These are phyloP conservation scores for Piloderma croceum DNA, from an alignment of 768 basidiomycete species.

Conservation along the genomic window DNA sequence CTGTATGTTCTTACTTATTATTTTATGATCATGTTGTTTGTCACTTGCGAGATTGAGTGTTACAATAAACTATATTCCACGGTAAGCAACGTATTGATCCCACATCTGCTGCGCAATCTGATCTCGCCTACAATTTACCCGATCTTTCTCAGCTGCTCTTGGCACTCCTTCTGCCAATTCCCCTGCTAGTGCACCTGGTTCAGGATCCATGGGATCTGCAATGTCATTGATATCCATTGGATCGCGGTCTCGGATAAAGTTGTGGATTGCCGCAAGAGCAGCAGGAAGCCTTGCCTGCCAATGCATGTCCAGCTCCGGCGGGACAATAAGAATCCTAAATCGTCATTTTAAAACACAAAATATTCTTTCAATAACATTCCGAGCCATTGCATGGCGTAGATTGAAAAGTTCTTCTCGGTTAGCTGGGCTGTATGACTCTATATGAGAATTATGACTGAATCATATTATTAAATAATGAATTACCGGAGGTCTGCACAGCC, in stretches of 20 bases:
- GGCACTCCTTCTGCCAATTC: too few relatives aligned
- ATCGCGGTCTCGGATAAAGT: conserved; percentile 21
- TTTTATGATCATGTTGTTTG: too few relatives aligned
- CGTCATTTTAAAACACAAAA: conserved; percentile 33
- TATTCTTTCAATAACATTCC: conserved; percentile 35
- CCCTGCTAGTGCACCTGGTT: too few relatives aligned
- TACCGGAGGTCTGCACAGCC: conserved; percentile 41
- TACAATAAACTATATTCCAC: too few relatives aligned
- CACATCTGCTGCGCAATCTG: conserved; percentile 23
- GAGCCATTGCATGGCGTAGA: conserved; percentile 30
- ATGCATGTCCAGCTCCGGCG: conserved; percentile 16
- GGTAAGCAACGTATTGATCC: conserved; percentile 13
- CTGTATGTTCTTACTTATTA: background rate
- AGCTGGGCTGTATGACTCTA: too few relatives aligned
- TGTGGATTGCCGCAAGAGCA: conserved; percentile 22
- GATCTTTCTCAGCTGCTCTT: conserved; percentile 5
- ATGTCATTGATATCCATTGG: conserved; percentile 16
- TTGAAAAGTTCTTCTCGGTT: too few relatives aligned
- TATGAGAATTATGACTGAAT: too few relatives aligned
- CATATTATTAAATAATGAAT: too few relatives aligned
- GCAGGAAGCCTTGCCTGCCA: conserved; percentile 19
- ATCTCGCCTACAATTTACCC: conserved; percentile 12
- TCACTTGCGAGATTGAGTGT: too few relatives aligned
- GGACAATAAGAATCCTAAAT: conserved; percentile 13
- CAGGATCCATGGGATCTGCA: too few relatives aligned